Conservation (phyloP, 2,329 filamentous ascomycete species). For the Diplodia sapinea region DNA sequence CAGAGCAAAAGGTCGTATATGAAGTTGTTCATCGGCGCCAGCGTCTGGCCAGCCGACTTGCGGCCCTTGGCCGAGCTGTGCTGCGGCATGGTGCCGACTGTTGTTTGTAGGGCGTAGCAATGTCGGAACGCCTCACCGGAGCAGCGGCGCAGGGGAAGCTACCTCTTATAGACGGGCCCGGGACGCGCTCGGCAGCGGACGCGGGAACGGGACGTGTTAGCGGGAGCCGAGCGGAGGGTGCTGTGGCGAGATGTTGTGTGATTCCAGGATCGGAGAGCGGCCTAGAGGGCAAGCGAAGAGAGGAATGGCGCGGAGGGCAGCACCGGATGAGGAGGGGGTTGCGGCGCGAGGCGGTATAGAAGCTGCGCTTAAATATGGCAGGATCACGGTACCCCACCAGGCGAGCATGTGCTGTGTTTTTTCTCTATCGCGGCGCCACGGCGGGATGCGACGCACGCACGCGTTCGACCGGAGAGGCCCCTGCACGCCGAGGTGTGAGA, state of each 20-base stretch:
- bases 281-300: constrained; percentile 5
- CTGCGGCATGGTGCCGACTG: constrained; percentile 25
- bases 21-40: constrained; percentile 33
- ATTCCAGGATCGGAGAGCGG: constrained; percentile 20
- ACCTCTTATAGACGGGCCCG: constrained; percentile 11
- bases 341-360: constrained; percentile 17
- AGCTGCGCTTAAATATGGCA: constrained; percentile 22
- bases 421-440: constrained; percentile 28
- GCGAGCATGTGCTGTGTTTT: constrained; percentile 28
- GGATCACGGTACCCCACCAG: constrained; percentile 16
- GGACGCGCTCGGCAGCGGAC: constrained; percentile 2
- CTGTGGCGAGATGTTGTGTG: constrained; percentile 30
- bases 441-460: constrained; percentile 24
- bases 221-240: constrained; percentile 8
- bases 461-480: constrained; percentile 19
- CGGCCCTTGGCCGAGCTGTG: constrained; percentile 14
- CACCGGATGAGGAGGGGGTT: not conserved
- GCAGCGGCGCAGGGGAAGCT: constrained; percentile 8
- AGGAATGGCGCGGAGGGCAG: constrained; percentile 7
- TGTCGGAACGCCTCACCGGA: not conserved
- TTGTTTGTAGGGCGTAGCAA: not conserved
- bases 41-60: constrained; percentile 7
- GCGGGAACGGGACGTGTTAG: constrained; percentile 10
- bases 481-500: constrained; percentile 13
- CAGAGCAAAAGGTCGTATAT: constrained; percentile 57